Base-by-base conservation (phyloP, 345 rosid species). In the Populus euphratica region DNA sequence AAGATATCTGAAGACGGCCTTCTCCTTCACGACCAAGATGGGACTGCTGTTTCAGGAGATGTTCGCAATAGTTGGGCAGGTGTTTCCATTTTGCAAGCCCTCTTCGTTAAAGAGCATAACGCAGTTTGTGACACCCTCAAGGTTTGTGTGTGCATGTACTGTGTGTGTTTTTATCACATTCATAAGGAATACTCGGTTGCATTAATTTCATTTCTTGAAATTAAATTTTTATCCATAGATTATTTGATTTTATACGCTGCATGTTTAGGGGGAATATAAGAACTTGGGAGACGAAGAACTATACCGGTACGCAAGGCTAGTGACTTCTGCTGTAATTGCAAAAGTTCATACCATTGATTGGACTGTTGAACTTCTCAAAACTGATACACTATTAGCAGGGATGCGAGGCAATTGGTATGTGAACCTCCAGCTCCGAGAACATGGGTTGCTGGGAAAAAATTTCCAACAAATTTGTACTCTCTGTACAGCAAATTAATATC, bases 291-390 rank as follows among this genome's bases (percentile, higher is more conserved):
- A 89, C n/a, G 92, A 87, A 73, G 86, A 89, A 2, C 54, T 90
- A 38, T 90, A 87, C 52, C 82, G 85, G 20, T 49, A 83, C 13
- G 91, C 89, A 21, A 86, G 92, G 72, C 79, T 90, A 29, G 92
- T 90, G 38, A 87, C 94, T 12, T 78, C 91, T 13, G 91, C 92
- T 9, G 92, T 90, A 21, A 85, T 89, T 67, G 92, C 94, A 13
- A 90, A 90, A 81, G 78, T 90, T 68, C 94, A 89, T 77, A 90
- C 94, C 5, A 89, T 89, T 59, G 92, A 90, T 68, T 90, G 94
- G 94, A 90, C 92, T 18, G 87, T 87, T 5, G 85, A 90, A 76
- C 94, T 90, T 72, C 85, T 90, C 31, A 90, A 90, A 77, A 90
- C 88, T 17, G 87, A 87, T 76, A 85, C 84, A 21, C 68, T 90